A percentile compares a stretch with the other conserved stretches of the same genome.
These are phyloP conservation scores for Harringtonia lauricola DNA, from an alignment of 2,329 filamentous ascomycete genomes.

Conservation along the genomic window DNA sequence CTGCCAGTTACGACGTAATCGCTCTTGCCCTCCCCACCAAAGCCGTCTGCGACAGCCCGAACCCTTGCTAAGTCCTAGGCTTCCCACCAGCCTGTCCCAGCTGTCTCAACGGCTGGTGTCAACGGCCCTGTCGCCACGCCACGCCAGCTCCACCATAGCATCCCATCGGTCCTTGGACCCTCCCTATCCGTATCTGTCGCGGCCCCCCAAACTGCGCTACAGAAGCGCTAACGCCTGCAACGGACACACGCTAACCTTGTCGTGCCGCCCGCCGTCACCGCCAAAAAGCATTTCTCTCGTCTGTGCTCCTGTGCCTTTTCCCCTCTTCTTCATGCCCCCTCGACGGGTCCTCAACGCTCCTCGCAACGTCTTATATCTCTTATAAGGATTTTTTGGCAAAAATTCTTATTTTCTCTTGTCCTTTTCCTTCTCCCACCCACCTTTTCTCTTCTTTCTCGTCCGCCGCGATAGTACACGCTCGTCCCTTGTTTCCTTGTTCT, in stretches of 20 bases:
- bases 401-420: neutral
- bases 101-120: neutral
- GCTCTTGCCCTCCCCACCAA: neutral
- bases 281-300: neutral
- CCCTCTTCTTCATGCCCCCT: neutral
- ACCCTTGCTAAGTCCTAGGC: neutral
- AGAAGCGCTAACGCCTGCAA: neutral
- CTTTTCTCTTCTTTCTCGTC: slow-evolving; percentile 3
- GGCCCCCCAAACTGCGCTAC: too few species aligned
- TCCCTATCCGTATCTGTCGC: too few species aligned
- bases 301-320: neutral
- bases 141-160: too few species aligned
- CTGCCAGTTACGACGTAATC: too few species aligned
- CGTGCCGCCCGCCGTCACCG: neutral
- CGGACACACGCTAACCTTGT: slow-evolving; percentile 1
- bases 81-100: neutral
- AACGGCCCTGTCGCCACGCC: too few species aligned
- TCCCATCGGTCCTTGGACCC: too few species aligned
- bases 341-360: neutral
- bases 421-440: neutral
- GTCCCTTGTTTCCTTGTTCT: slow-evolving; percentile 11
- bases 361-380: neutral
- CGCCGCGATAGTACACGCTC: slow-evolving; percentile 8
- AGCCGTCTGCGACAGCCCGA: too few species aligned
- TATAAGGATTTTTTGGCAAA: neutral